phyloP scores from a whole-genome alignment of 139 green algal genomes.

The Volvox africanus region DNA sequence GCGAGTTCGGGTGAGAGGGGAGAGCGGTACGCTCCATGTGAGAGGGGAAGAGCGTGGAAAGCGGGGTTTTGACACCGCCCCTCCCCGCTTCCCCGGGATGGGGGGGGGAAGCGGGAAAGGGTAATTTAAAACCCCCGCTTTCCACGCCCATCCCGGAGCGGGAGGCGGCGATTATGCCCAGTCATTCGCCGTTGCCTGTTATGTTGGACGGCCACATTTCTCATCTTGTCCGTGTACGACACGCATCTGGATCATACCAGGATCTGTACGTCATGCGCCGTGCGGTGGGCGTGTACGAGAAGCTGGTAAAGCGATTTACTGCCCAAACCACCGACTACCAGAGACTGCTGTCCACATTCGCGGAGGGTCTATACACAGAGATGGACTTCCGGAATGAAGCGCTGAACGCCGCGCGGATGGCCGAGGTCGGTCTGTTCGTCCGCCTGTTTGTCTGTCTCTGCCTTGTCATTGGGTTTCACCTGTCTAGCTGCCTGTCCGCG shows the following conservation, averaged over 20 bases:
- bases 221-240: background rate
- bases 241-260: constrained; percentile 35
- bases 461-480: too few species aligned
- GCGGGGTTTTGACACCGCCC: too few species aligned
- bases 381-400: constrained; percentile 90
- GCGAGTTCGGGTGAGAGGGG: too few species aligned
- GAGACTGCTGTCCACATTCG: constrained; percentile 83
- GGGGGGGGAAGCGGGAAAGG: too few species aligned
- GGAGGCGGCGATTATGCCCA: too few species aligned
- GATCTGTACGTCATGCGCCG: constrained; percentile 92
- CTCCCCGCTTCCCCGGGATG: too few species aligned
- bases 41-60: too few species aligned
- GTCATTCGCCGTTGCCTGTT: too few species aligned
- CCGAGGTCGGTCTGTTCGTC: constrained; percentile 32
- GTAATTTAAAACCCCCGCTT: too few species aligned
- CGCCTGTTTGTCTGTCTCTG: background rate
- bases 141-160: too few species aligned
- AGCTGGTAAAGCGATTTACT: constrained; percentile 80
- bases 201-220: background rate
- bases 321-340: constrained; percentile 92
- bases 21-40: too few species aligned
- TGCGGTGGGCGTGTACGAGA: constrained; percentile 86
- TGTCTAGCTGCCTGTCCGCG: too few species aligned
- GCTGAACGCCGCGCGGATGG: constrained; percentile 80
- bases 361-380: constrained; percentile 77